phyloP scores from a whole-genome alignment of 129 eudicot species.

The Flaveria linearis region DNA sequence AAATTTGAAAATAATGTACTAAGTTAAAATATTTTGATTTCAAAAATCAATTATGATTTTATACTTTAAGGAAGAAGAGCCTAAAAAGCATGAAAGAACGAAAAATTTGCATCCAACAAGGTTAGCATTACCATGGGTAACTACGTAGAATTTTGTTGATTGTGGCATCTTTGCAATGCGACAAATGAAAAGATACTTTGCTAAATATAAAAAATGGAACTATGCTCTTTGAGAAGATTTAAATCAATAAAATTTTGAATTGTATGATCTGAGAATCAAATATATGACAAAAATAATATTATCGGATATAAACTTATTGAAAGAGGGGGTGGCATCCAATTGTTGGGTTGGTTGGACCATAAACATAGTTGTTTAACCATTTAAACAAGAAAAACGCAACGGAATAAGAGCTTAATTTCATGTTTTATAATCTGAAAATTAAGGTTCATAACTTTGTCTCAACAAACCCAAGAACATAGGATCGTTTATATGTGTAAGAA shows the following conservation, averaged over 20 bases:
- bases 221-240: background rate
- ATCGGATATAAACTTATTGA: background rate
- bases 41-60: background rate
- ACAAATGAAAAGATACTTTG: background rate
- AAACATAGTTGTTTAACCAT: too few species aligned
- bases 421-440: too few species aligned
- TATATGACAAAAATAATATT: background rate
- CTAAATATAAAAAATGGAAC: background rate
- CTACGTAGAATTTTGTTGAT: background rate
- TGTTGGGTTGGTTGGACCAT: too few species aligned
- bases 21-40: background rate
- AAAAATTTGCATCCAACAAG: background rate
- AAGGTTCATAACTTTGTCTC: too few species aligned
- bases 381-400: too few species aligned
- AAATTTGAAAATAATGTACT: background rate
- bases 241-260: background rate
- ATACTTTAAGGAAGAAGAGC: background rate
- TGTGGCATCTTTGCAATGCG: background rate
- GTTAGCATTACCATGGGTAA: background rate
- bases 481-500: too few species aligned
- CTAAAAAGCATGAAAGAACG: background rate
- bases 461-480: too few species aligned
- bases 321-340: background rate
- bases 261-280: background rate
- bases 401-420: too few species aligned